Evolutionary conservation across 306 rosid genomes (phyloP).

Genomic region (Crotalaria pallida): DNA sequence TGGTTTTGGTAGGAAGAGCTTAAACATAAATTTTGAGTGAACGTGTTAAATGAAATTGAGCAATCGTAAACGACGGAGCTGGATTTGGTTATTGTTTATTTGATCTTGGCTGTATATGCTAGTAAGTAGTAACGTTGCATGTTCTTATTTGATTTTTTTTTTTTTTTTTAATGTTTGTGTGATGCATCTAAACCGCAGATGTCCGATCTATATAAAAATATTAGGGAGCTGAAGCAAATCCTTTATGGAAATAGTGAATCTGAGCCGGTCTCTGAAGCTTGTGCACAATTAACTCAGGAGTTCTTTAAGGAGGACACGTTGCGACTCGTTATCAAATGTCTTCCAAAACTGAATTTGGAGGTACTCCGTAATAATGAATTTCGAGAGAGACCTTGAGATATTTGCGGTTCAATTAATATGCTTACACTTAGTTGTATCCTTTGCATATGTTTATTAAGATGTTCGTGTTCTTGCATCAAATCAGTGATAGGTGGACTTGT

Average conservation of each 20-base stretch:
- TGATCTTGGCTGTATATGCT: neutral
- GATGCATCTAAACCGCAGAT: constrained; percentile 44
- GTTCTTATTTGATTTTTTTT: constrained; percentile 10
- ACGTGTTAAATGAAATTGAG: neutral
- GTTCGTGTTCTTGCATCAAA: constrained; percentile 6
- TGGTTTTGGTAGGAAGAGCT: neutral
- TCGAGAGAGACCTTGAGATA: neutral
- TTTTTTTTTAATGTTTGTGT: constrained; percentile 27
- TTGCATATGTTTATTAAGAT: neutral
- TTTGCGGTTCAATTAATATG: neutral
- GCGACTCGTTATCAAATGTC: constrained; percentile 63
- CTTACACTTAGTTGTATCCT: neutral
- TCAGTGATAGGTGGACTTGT: constrained; percentile 2
- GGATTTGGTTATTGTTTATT: neutral
- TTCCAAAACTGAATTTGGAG: constrained; percentile 95
- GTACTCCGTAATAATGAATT: constrained; percentile 40
- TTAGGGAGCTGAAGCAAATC: constrained; percentile 83
- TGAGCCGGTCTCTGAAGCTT: constrained; percentile 91
- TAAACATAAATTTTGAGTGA: neutral
- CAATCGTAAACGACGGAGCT: neutral
- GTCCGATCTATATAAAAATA: constrained; percentile 63
- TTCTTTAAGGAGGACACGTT: constrained; percentile 76
- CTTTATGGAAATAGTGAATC: constrained; percentile 95
- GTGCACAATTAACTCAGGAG: constrained; percentile 88
- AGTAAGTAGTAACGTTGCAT: neutral